These are phyloP conservation scores for Prunus fruticosa DNA, from an alignment of 306 rosid genomes.

Conservation along the genomic window DNA sequence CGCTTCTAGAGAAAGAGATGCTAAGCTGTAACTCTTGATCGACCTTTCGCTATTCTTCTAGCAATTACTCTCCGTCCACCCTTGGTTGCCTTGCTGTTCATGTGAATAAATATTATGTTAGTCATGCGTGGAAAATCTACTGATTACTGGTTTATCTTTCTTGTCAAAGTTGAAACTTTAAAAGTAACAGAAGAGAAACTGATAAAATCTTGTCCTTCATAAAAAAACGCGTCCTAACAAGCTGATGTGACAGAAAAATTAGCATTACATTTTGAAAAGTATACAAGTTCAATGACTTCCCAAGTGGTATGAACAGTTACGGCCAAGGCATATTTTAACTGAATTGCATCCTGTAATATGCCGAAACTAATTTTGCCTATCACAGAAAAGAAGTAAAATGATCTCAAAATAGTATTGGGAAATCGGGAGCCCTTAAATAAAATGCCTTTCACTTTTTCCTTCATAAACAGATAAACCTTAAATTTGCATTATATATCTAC, in stretches of 20 bases:
- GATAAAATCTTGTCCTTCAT: neutral
- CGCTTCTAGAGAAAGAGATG: constrained; percentile 21
- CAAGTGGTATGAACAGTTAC: neutral
- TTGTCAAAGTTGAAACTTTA: neutral
- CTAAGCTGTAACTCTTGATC: constrained; percentile 88
- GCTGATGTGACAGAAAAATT: neutral
- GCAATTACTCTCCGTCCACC: constrained; percentile 92
- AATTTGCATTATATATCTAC: neutral
- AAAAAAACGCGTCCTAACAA: neutral
- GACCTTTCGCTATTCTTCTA: constrained; percentile 86
- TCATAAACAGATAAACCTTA: neutral
- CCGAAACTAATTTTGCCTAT: neutral
- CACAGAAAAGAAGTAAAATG: neutral
- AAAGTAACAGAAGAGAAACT: neutral
- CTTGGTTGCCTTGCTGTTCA: constrained; percentile 90
- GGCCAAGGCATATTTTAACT: neutral
- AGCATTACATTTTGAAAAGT: neutral
- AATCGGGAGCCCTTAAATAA: neutral
- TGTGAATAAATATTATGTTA: constrained; percentile 13
- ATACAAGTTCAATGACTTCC: neutral
- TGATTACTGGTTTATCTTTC: neutral
- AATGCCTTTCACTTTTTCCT: too few species aligned
- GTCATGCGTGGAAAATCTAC: constrained; percentile 3
- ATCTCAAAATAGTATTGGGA: too few species aligned
- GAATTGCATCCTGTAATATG: neutral